Base-by-base conservation (phyloP, 2,329 filamentous ascomycete species). In the Monilinia aucupariae region DNA sequence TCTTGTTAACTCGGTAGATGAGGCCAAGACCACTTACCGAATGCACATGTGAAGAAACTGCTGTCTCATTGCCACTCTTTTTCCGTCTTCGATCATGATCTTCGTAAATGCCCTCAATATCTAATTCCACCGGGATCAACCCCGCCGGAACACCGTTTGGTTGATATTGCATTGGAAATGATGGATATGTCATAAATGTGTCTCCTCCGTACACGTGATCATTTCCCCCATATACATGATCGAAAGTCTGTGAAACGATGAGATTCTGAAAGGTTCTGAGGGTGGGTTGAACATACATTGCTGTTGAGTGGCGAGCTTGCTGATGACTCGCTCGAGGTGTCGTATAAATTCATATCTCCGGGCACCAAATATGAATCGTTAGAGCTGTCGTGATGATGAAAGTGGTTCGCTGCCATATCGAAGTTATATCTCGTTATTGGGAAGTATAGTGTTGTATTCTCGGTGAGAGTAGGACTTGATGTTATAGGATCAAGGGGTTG, bases 31-130 rank as follows among this genome's bases (percentile, higher is more conserved):
- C 30, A 66, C 70, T 34, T 69, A 74, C 72, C 52, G 72, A 74
- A 64, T 74, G 72, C 30, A 73, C 70, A 64, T 74, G 71, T 13
- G 71, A 71, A 27, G 72, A 67, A 20, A 71, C 70, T n/a, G 65
- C 65, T 64, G 73, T 74, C 39, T 71, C 71, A 45, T 49, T 69
- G 41, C 67, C 66, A 50, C 67, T 69, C 66, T 72, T 72, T 66
- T 67, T 71, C 59, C 70, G 65, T 62, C 72, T 65, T 30, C 72
- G 70, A 63, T 74, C 71, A 54, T 73, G 71, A 45, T 73, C 72
- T 62, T 74, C 72, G 52, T 74, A 74, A 2, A 74, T 61, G 30
- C 70, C 69, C 62, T 74, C 72, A 34, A 74, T 73, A 49, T 74
- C 70, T 37, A 74, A 61, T 50, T 74, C 71, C 12, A 74, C 70